These are phyloP conservation scores for Heritiera littoralis DNA, from an alignment of 345 rosid species.

Conservation along the genomic window DNA sequence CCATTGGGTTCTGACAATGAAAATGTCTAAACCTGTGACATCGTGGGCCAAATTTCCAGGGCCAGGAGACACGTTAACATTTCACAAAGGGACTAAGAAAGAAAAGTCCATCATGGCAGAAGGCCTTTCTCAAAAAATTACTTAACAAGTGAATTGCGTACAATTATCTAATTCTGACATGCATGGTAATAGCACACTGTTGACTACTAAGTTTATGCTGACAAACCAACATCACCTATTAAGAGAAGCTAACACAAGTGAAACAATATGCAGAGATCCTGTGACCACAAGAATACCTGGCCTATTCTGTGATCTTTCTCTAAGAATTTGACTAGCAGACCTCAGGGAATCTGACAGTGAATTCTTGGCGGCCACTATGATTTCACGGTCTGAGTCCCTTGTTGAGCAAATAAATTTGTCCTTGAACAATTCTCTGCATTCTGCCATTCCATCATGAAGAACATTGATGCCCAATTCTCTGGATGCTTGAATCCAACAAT, in stretches of 20 bases:
- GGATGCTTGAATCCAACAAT: slow-evolving; percentile 68
- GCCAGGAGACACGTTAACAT: neutral
- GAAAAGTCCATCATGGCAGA: neutral
- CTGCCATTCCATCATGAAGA: slow-evolving; percentile 36
- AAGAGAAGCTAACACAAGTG: slow-evolving; percentile 41
- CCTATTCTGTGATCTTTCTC: slow-evolving; percentile 27
- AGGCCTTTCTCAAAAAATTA: neutral
- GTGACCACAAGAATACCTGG: slow-evolving; percentile 51
- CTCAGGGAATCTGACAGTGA: slow-evolving; percentile 37
- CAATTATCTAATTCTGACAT: neutral
- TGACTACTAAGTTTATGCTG: neutral
- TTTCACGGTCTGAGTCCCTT: slow-evolving; percentile 18
- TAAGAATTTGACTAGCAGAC: slow-evolving; percentile 43
- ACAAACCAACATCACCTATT: neutral
- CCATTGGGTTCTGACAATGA: neutral
- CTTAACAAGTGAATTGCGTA: neutral
- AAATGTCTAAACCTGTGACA: neutral
- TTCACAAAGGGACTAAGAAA: neutral
- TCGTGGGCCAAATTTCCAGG: neutral
- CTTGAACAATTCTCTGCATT: slow-evolving; percentile 26
- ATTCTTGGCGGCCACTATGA: slow-evolving; percentile 40
- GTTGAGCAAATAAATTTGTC: neutral
- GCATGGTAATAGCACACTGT: neutral
- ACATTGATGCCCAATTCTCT: slow-evolving; percentile 44
- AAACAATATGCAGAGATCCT: slow-evolving; percentile 60